Base-by-base conservation (phyloP, 202 grass and related monocot species). In the Schoenoplectus tabernaemontani region DNA sequence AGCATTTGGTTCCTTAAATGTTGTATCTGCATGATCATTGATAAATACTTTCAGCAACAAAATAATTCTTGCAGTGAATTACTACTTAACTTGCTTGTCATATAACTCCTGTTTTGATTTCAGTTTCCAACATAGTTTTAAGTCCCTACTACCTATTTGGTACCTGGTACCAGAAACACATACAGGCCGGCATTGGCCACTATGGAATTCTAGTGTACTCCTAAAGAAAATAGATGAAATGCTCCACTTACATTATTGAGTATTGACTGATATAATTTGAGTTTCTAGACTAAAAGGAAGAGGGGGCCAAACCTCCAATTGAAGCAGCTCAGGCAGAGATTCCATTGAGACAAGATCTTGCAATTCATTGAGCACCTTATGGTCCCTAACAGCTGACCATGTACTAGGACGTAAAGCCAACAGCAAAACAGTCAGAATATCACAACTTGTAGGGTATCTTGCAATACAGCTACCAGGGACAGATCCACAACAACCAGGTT, bases 1-100 rank as follows among this genome's bases (percentile, higher is more conserved):
- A 81, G 82, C 57, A 97, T 79, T 63, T 93, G 93, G 42, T 82
- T 51, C 76, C 88, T 91, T 71, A 97, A 85, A 81, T 97, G 90
- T 44, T 91, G 43, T 87, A 97, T 88, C 87, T 93, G 87, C 61
- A 84, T 75, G 24, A n/a, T 28, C 74, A 93, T 36, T 60, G 3
- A 81, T 67, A 5, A 28, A 86, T 75, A 54, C 47, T 36, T 75
- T 75, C 26, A 54, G 15, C 16, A n/a, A n/a, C n/a, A n/a, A n/a
- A 5, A 19, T 8, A 54, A 26, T 75, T 54, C 1, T 54, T 34
- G 26, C 70, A 36, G 19, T 9, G 15, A 16, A 11, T n/a, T 69
- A 1, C 28, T 75, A 54, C 3, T 72, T 72, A 17, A 30, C 24
- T 73, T 33, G 13, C 13, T 53, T 33, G 2, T 16, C 69, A 73